These are phyloP conservation scores for Malassezia pachydermatis DNA, from an alignment of 1,284 basidiomycete species.

Conservation along the genomic window DNA sequence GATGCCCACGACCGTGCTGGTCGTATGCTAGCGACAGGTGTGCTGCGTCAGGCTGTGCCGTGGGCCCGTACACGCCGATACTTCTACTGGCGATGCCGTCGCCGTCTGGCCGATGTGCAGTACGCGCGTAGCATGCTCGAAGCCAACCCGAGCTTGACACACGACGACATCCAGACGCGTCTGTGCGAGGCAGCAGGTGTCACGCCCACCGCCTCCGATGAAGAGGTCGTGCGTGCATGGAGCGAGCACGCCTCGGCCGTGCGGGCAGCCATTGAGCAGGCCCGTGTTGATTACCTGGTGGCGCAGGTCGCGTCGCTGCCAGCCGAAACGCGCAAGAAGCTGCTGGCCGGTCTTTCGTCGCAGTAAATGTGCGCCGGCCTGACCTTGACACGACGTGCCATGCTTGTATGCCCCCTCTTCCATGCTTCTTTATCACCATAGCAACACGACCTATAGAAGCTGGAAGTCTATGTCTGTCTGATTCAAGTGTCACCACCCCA, in stretches of 20 bases:
- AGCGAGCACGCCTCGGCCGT: slow-evolving; percentile 35
- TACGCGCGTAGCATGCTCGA: slow-evolving; percentile 27
- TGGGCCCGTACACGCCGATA: slow-evolving; percentile 65
- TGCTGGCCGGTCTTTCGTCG: too few species aligned
- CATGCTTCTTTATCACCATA: too few species aligned
- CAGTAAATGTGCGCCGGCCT: too few species aligned
- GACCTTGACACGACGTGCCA: too few species aligned
- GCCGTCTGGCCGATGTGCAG: slow-evolving; percentile 49
- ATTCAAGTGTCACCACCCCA: background rate
- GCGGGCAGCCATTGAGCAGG: slow-evolving; percentile 27
- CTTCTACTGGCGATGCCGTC: slow-evolving; percentile 89
- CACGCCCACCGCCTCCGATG: slow-evolving; percentile 29
- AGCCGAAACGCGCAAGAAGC: slow-evolving; percentile 24
- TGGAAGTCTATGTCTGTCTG: background rate
- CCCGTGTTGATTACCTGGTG: slow-evolving; percentile 31
- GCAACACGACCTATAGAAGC: too few species aligned
- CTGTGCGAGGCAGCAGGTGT: slow-evolving; percentile 23
- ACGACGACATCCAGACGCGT: slow-evolving; percentile 27
- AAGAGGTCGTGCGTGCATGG: slow-evolving; percentile 32
- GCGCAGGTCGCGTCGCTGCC: slow-evolving; percentile 39
- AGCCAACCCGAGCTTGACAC: slow-evolving; percentile 44
- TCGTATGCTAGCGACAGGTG: slow-evolving; percentile 93
- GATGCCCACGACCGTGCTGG: slow-evolving; percentile 92
- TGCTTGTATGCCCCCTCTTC: too few species aligned
- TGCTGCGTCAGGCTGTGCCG: slow-evolving; percentile 62